These are phyloP conservation scores for Adansonia madagascariensis DNA, from an alignment of 441 rosid genomes.

Conservation along the genomic window DNA sequence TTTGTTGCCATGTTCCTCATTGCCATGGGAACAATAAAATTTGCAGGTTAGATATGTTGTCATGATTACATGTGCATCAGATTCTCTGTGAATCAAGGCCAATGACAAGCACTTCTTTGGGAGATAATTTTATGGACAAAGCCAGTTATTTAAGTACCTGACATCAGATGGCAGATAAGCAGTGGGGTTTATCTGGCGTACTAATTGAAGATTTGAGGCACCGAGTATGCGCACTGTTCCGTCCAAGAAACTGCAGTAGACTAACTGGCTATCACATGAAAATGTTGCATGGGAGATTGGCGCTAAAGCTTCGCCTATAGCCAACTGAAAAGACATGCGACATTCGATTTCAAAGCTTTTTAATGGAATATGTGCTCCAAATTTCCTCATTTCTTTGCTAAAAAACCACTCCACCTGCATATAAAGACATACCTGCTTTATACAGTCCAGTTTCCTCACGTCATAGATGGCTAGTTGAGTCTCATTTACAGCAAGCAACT, in stretches of 20 bases:
- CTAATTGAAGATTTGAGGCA: constrained; percentile 44
- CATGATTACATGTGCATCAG: background rate
- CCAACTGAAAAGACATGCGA: constrained; percentile 47
- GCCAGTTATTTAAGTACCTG: constrained; percentile 39
- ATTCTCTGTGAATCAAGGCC: background rate
- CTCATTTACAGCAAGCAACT: constrained; percentile 50
- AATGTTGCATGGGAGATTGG: constrained; percentile 56
- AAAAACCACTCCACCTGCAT: background rate
- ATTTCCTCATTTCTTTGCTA: background rate
- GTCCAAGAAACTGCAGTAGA: constrained; percentile 54
- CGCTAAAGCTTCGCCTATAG: constrained; percentile 39
- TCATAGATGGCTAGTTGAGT: constrained; percentile 57
- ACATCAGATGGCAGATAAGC: constrained; percentile 51
- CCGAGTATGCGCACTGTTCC: constrained; percentile 48
- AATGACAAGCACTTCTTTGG: background rate
- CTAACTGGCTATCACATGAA: constrained; percentile 64
- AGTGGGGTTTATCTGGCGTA: constrained; percentile 49
- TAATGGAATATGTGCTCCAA: background rate
- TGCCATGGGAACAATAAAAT: constrained; percentile 8
- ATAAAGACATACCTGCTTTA: constrained; percentile 44
- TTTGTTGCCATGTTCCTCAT: background rate
- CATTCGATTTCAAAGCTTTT: background rate
- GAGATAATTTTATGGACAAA: background rate
- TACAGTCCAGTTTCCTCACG: constrained; percentile 43
- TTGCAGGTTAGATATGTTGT: background rate